Evolutionary conservation across 805 yeast genomes (phyloP), one percentile per base, ranked within the genome.

Genomic region (Teunomyces cretensis): DNA sequence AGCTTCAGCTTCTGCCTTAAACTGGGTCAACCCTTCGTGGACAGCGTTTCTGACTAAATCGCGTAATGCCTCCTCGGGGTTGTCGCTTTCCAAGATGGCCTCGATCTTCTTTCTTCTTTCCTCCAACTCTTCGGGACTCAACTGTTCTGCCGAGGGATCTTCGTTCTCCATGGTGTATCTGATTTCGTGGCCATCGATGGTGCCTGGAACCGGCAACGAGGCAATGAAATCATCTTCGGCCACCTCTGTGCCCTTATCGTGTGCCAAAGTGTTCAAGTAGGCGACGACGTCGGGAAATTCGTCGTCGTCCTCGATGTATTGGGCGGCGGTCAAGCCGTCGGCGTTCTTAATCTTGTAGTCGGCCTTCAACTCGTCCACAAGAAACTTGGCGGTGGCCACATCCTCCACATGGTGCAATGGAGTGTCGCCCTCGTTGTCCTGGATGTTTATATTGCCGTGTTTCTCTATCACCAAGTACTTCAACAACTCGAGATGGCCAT

Each of bases 331-430:
- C 56, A 79, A 76, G 3, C 88, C 95, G 22, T 88, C 96, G 36
- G 67, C 62, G 61, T 94, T 92, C 58, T 72, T 78, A 30, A 80
- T 54, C 36, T 64, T 79, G 60, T 70, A 75, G 63, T 88, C 86
- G 0, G 92, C 97, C 3, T 78, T 74, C 27, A 83, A 74, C 42
- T 80, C 79, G 52, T 83, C 88, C 0, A 94, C 74, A 43, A 94
- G 68, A 17, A 74, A 55, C 52, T 76, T 79, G 1, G 96, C 97
- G 1, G 81, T 75, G 1, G 61, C 69, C 0, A 79, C 66, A 44
- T 82, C 85, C 59, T 94, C 99, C 16, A 82, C 88, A 54, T 89
- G 95, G 62, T 92, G 98, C 49, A 94, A 71, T 0, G 99, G 97
- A 0, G 98, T 86, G 57, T 94, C 99, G 1, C 98, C 97, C 52